These are phyloP conservation scores for Phialemonium atrogriseum DNA, from an alignment of 2,329 filamentous ascomycete genomes.

Conservation along the genomic window DNA sequence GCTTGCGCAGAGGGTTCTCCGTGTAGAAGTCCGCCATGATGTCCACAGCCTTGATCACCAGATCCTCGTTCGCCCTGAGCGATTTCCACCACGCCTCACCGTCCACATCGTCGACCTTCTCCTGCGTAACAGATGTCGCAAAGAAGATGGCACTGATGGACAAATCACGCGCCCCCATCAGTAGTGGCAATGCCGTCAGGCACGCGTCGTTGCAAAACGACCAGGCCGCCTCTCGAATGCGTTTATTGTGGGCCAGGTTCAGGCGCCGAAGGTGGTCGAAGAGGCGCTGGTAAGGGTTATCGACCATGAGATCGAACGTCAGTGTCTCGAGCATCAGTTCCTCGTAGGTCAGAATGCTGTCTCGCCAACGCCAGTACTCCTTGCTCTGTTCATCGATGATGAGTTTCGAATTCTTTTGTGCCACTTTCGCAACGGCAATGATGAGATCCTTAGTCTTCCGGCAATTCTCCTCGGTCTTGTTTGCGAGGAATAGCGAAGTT, in stretches of 20 bases:
- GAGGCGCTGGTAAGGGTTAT: conserved; percentile 78
- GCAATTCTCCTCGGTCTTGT: conserved; percentile 95
- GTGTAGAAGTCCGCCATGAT: conserved; percentile 63
- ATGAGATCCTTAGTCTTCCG: conserved; percentile 94
- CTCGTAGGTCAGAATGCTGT: conserved; percentile 87
- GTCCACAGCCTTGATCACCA: conserved; percentile 66
- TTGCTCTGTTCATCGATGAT: conserved; percentile 95
- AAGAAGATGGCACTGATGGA: conserved; percentile 84
- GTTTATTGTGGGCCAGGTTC: conserved; percentile 65
- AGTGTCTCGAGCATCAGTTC: conserved; percentile 85
- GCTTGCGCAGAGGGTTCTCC: conserved; percentile 54
- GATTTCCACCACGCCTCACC: conserved; percentile 83
- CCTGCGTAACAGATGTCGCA: conserved; percentile 64
- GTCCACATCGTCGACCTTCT: conserved; percentile 67
- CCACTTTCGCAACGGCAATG: conserved; percentile 85
- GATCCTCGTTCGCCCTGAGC: conserved; percentile 60
- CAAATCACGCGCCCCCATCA: conserved; percentile 71
- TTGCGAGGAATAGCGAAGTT: conserved; percentile 85
- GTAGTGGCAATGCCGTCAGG: conserved; percentile 74
- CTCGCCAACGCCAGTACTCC: conserved; percentile 96
- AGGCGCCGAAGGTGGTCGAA: conserved; percentile 58
- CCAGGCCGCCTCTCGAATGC: conserved; percentile 80
- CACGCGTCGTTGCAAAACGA: conserved; percentile 88
- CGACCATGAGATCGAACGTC: conserved; percentile 88
- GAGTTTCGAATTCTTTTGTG: conserved; percentile 86